Percentiles rank a stretch among this genome's conserved stretches.
Evolutionary conservation across 2,329 filamentous ascomycete species (phyloP).

Genomic region (Verticillium longisporum): DNA sequence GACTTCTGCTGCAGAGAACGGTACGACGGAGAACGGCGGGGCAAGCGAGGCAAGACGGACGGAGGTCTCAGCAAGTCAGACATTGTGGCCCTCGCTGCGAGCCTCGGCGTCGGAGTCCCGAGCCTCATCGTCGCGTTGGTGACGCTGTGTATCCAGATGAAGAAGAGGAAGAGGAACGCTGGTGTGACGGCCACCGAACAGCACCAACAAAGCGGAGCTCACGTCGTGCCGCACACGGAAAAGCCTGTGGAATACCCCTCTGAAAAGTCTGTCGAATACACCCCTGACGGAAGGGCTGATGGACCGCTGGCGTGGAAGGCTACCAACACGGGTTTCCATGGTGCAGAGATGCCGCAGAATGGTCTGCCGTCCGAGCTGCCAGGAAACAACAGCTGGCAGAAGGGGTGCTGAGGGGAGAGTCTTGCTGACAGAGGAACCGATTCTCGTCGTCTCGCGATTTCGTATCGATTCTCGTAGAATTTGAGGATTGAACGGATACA

Average conservation of each 20-base stretch:
- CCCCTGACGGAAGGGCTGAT: not conserved
- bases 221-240: not conserved
- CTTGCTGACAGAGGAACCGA: too few relatives aligned
- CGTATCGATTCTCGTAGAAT: too few relatives aligned
- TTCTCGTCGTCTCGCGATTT: too few relatives aligned
- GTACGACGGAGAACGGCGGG: not conserved
- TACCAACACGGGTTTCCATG: not conserved
- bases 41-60: not conserved
- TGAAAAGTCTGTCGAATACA: not conserved
- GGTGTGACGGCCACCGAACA: not conserved
- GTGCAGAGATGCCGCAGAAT: not conserved
- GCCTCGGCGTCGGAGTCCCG: constrained; percentile 19
- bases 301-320: not conserved
- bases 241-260: not conserved
- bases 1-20: not conserved
- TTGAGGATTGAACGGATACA: too few relatives aligned
- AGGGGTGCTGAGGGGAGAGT: not conserved
- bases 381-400: not conserved
- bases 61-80: constrained; percentile 16
- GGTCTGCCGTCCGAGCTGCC: not conserved
- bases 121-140: constrained; percentile 24
- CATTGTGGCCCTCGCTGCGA: constrained; percentile 17
- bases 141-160: constrained; percentile 13
- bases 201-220: not conserved
- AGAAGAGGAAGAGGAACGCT: constrained; percentile 11